A percentile compares a stretch with the other conserved stretches of the same genome.
phyloP scores from a whole-genome alignment of 73 alveolate genomes.

The Tetrahymena thermophila region DNA sequence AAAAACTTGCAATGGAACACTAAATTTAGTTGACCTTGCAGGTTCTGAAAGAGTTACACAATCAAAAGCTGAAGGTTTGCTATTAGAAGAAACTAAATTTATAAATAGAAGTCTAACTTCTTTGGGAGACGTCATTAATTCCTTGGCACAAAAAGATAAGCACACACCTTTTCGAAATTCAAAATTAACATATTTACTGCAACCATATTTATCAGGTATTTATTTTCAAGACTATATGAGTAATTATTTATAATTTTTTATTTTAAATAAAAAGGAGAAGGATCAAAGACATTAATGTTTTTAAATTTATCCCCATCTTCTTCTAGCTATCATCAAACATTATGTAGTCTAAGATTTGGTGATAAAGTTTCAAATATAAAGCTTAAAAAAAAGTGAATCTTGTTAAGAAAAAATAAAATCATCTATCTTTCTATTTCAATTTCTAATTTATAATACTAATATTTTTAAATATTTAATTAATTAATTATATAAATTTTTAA shows the following conservation, averaged over 20 bases:
- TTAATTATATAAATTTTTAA: too few relatives aligned
- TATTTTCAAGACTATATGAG: not conserved
- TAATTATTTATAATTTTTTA: not conserved
- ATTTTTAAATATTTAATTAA: too few relatives aligned
- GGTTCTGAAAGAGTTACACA: constrained; percentile 86
- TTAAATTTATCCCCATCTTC: constrained; percentile 83
- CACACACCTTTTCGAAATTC: constrained; percentile 83
- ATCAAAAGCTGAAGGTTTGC: constrained; percentile 72
- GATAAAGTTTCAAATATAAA: constrained; percentile 31
- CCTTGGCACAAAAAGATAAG: constrained; percentile 64
- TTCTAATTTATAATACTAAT: not conserved
- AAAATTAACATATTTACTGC: constrained; percentile 68
- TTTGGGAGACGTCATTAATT: constrained; percentile 75
- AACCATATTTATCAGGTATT: constrained; percentile 87
- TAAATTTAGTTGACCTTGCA: constrained; percentile 67
- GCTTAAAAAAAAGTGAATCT: not conserved
- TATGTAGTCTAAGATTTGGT: constrained; percentile 33
- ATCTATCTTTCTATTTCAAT: not conserved
- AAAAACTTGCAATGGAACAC: constrained; percentile 58
- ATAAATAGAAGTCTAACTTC: constrained; percentile 65
- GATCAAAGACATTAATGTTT: constrained; percentile 91
- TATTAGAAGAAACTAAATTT: constrained; percentile 60
- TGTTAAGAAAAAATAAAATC: too few relatives aligned
- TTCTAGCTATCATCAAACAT: constrained; percentile 5
- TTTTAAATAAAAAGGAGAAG: not conserved